Base-by-base conservation (phyloP, 169 alveolate genomes). In the Cryptosporidium ubiquitum region DNA sequence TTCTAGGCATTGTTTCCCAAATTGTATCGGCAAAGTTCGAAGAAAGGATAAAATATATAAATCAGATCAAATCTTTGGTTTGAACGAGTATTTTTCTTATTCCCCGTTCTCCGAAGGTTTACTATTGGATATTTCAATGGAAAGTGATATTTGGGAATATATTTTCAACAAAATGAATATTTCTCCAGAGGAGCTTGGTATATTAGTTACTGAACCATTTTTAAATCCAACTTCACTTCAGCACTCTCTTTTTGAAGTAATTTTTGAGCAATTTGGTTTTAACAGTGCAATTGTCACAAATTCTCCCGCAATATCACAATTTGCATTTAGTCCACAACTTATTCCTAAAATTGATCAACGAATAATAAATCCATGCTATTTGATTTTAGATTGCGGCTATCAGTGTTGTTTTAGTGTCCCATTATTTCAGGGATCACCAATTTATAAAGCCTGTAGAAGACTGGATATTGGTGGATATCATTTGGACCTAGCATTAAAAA, bases 381-480 rank as follows among this genome's bases (percentile, higher is more conserved):
- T 79, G 37, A 64, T 79, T 47, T 58, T 79, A 64, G 89, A 79
- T 29, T 79, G 89, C 37, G 89, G 89, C 7, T 79, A 79, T 47
- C 89, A 79, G 44, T 61, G 52, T 58, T 79, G 89, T 40, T 61
- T 61, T 64, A 79, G 89, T 79, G 52, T 79, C 12, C 89, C 89
- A 26, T 37, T 79, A 7, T 79, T 29, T 57, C 73, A 79, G 40
- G 79, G 89, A 5, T 42, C 74, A 3, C 89, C 89, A 61, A 79
- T 79, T 61, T 37, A 61, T 29, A 31, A 64, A n/a, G 79, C 69
- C 1, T 79, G 89, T n/a, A 44, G 89, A 29, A 79, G 89, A 64
- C 6, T 79, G 35, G 89, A 79, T 79, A 79, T 79, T 58, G 89
- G 89, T 1, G 89, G 89, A 60, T 79, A 79, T 64, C 75, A 79